phyloP scores from a whole-genome alignment of 129 eudicot species.

The Solidago caesia region DNA sequence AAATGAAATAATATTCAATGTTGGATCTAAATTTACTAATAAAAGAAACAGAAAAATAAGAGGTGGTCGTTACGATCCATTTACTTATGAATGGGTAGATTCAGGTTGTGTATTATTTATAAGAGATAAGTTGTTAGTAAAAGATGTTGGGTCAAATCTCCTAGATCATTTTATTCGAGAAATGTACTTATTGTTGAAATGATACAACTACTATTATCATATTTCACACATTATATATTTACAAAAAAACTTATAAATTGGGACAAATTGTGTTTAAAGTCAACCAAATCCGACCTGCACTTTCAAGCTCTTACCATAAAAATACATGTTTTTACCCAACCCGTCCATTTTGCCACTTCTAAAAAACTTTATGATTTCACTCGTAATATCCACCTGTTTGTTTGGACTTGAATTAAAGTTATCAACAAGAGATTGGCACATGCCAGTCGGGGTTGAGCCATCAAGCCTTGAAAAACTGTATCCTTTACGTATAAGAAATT shows the following conservation, averaged over 20 bases:
- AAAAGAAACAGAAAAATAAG: neutral
- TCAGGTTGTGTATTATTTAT: neutral
- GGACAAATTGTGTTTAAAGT: too few species aligned
- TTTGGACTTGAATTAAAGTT: constrained; percentile 97
- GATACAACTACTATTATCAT: neutral
- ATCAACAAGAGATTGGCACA: constrained; percentile 87
- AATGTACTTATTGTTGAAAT: neutral
- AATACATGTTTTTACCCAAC: neutral
- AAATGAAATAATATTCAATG: neutral
- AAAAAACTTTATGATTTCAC: neutral
- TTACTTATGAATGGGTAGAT: neutral
- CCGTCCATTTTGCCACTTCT: neutral
- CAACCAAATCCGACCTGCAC: too few species aligned
- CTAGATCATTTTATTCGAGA: neutral
- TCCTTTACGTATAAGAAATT: constrained; percentile 82
- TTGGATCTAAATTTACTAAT: constrained; percentile 9
- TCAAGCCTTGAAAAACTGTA: constrained; percentile 86
- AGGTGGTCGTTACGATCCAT: neutral
- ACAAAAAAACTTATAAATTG: too few species aligned
- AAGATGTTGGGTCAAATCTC: too few species aligned
- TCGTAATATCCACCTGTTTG: constrained; percentile 56
- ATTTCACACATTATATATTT: neutral
- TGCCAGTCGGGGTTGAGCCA: constrained; percentile 82
- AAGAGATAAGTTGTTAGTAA: neutral
- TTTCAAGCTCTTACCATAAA: too few species aligned